A percentile compares a stretch with the other conserved stretches of the same genome.
Conservation (phyloP, 306 rosid genomes). For the Medicago lupulina region DNA sequence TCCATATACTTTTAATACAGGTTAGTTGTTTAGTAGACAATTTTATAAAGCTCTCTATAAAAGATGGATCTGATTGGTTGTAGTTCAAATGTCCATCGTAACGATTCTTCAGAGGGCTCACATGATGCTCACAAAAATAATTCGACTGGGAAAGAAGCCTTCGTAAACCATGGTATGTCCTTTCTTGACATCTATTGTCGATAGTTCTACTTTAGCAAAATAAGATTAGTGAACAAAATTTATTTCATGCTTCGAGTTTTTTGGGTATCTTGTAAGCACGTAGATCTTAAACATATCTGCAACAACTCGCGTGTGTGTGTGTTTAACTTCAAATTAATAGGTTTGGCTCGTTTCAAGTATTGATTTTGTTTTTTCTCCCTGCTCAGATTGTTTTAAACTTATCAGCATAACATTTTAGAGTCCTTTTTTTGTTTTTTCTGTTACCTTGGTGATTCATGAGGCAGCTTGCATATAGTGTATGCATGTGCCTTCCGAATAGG, state of each 20-base stretch:
- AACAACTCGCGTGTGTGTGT: background rate
- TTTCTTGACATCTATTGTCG: background rate
- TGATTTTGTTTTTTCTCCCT: background rate
- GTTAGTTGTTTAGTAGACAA: conserved; percentile 44
- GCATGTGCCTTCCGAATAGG: background rate
- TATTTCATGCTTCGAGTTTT: background rate
- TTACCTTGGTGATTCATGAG: conserved; percentile 9
- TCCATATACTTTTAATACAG: conserved; percentile 38
- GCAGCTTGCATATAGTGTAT: conserved; percentile 23
- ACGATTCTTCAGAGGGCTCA: conserved; percentile 46
- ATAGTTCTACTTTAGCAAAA: background rate
- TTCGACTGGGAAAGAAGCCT: conserved; percentile 47
- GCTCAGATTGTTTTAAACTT: conserved; percentile 1
- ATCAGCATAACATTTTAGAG: background rate
- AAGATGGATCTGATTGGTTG: conserved; percentile 56
- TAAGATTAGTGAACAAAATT: conserved; percentile 7
- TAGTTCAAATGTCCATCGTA: conserved; percentile 49
- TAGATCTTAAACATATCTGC: background rate
- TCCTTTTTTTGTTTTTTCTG: conserved; percentile 20
- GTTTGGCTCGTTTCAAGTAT: background rate
- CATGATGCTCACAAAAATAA: conserved; percentile 38
- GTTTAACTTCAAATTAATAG: conserved; percentile 22
- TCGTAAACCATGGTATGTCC: conserved; percentile 56
- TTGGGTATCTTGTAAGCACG: background rate
- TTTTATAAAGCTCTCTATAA: conserved; percentile 39